These are phyloP conservation scores for Epichloe brachyelytri DNA, from an alignment of 2,329 filamentous ascomycete genomes.

Conservation along the genomic window DNA sequence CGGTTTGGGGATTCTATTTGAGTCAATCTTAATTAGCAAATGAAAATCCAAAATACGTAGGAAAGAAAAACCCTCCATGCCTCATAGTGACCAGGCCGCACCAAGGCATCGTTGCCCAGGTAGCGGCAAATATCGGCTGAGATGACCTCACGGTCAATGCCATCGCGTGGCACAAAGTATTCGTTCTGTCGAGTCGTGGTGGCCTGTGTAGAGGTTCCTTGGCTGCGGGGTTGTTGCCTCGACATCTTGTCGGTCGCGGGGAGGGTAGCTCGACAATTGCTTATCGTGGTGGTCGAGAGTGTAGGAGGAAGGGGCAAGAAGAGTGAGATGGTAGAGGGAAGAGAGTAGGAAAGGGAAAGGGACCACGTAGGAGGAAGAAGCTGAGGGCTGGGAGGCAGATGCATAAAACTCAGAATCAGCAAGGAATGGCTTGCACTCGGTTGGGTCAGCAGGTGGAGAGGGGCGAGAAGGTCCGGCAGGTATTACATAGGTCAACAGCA, in stretches of 20 bases:
- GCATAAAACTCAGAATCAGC: neutral
- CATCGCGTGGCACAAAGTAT: constrained; percentile 69
- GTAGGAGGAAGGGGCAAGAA: constrained; percentile 8
- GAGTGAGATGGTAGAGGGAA: constrained; percentile 10
- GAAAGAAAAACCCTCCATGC: constrained; percentile 28
- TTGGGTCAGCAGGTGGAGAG: neutral
- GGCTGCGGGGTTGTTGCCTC: constrained; percentile 25
- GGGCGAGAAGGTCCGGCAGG: neutral
- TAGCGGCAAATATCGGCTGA: constrained; percentile 77
- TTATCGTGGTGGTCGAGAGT: constrained; percentile 4
- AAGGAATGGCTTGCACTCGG: neutral
- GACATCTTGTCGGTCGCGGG: constrained; percentile 18
- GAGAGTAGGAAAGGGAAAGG: neutral
- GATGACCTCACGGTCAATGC: constrained; percentile 74
- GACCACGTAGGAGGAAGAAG: constrained; percentile 10
- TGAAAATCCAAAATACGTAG: too few relatives aligned
- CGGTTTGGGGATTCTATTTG: constrained; percentile 37
- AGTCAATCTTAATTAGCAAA: neutral
- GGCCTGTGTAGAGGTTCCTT: constrained; percentile 20
- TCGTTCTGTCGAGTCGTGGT: constrained; percentile 51
- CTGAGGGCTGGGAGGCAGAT: constrained; percentile 13
- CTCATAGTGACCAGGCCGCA: constrained; percentile 62
- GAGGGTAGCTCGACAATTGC: constrained; percentile 5
- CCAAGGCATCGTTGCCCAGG: constrained; percentile 69
- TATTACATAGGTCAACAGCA: too few relatives aligned